Base-by-base conservation (phyloP, 225 moss, liverwort and hornwort species). In the Physcomitrium patens region DNA sequence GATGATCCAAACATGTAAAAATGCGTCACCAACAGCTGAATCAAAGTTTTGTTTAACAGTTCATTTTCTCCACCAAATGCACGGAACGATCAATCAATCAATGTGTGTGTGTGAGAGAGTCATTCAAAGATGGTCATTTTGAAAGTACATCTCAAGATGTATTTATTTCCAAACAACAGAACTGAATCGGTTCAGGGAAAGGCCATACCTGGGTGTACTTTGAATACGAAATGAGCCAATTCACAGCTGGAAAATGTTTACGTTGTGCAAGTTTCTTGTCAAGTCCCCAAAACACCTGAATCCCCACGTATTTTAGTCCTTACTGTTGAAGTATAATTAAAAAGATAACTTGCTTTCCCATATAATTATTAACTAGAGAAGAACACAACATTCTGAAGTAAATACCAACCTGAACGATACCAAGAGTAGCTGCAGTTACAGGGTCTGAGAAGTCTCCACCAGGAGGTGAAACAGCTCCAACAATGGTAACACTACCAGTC, bases 371-470 rank as follows among this genome's bases (percentile, higher is more conserved):
- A 60, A 27, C 42, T 3, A 43, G 18, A 42, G n/a, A 8, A 63
- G 18, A 18, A 10, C 11, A 19, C 5, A 24, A 42, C 1, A 43
- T n/a, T 1, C 16, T 3, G 16, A 42, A 42, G 43, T 11, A 63
- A 43, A 63, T 14, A 73, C 79, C 18, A 47, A 86, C 86, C 86
- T 91, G 91, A n/a, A 91, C 89, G 65, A 91, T 91, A 77, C 89
- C 86, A 51, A 91, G 83, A 41, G 91, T 91, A 24, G 91, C 91
- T 11, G 86, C 91, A n/a, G 91, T 91, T 46, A 91, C 91, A 56
- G 91, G 91, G 62, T 91, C 91, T 17, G 91, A 91, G 66, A 91
- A 91, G 80, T 91, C 91, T 78, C 91, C 91, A 79, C 91, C 91
- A 48, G 91, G 91, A 45, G 91, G 91, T 12, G 91, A 91, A 63